Percentiles rank a stretch among this genome's conserved stretches.
phyloP scores from a whole-genome alignment of 306 rosid genomes.

The Inga laurina region DNA sequence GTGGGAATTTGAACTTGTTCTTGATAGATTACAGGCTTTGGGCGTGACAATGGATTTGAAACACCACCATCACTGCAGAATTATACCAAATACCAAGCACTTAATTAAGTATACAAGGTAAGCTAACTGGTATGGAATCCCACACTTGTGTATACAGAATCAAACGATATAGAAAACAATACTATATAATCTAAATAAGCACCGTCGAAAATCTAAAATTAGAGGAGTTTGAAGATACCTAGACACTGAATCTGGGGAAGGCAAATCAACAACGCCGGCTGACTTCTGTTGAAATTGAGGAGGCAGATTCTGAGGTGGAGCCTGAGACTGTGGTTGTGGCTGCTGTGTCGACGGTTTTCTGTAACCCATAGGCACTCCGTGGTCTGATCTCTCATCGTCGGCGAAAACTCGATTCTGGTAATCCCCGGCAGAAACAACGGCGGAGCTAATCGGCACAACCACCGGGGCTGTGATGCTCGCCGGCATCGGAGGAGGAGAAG shows the following conservation, averaged over 20 bases:
- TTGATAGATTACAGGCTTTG: conserved; percentile 59
- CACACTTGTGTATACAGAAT: background rate
- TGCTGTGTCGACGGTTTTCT: conserved; percentile 33
- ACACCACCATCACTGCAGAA: conserved; percentile 64
- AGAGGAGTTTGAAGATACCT: conserved; percentile 44
- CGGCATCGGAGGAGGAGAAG: conserved; percentile 61
- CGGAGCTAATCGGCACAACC: conserved; percentile 37
- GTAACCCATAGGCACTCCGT: conserved; percentile 50
- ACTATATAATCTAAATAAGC: background rate
- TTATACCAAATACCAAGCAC: conserved; percentile 17
- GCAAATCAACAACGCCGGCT: conserved; percentile 48
- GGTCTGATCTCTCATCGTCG: conserved; percentile 81
- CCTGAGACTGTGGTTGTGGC: conserved; percentile 35
- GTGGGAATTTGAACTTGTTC: conserved; percentile 58
- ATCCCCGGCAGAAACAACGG: conserved; percentile 34
- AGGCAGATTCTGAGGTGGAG: conserved; percentile 34
- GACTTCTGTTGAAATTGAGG: conserved; percentile 63
- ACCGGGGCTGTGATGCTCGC: conserved; percentile 24
- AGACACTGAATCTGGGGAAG: conserved; percentile 78
- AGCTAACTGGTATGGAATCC: background rate
- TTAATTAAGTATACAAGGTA: conserved; percentile 28
- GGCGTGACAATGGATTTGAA: conserved; percentile 55
- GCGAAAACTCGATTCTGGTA: conserved; percentile 49
- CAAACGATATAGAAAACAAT: background rate
- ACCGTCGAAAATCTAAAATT: background rate